Evolutionary conservation across 495 filamentous ascomycete genomes (phyloP).

Genomic region (Venustampulla echinocandica): DNA sequence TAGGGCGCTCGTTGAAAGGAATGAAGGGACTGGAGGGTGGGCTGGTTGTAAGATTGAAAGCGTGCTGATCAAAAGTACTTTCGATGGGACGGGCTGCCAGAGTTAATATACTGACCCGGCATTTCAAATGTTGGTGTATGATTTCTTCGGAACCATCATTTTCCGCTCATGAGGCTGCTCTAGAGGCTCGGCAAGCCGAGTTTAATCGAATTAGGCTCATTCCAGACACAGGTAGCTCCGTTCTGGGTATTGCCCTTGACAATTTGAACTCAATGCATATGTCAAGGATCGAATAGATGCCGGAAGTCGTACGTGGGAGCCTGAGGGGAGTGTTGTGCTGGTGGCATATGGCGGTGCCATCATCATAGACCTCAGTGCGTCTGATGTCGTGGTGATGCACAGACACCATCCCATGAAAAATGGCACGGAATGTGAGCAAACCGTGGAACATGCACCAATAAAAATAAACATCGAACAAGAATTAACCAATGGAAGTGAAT

Average conservation of each 20-base stretch:
- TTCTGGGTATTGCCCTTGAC: neutral
- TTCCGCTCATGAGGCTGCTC: constrained; percentile 10
- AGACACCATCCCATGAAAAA: constrained; percentile 11
- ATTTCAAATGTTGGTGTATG: neutral
- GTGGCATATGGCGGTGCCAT: constrained; percentile 2
- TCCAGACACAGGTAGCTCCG: constrained; percentile 1
- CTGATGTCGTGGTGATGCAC: constrained; percentile 15
- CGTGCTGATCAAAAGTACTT: constrained; percentile 11
- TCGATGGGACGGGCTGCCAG: constrained; percentile 1
- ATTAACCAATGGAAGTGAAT: constrained; percentile 5
- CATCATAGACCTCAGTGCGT: constrained; percentile 5
- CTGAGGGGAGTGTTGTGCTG: neutral
- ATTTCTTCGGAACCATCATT: constrained; percentile 19
- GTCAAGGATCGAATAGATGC: constrained; percentile 5
- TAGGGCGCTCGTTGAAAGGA: constrained; percentile 25
- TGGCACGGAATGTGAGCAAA: constrained; percentile 8
- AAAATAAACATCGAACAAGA: constrained; percentile 9
- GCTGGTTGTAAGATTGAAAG: constrained; percentile 10
- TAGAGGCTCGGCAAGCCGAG: constrained; percentile 7
- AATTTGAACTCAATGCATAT: constrained; percentile 11
- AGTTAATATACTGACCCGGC: constrained; percentile 16
- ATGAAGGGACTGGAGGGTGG: constrained; percentile 10
- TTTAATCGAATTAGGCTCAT: constrained; percentile 16
- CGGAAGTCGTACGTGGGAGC: neutral
- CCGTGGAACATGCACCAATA: neutral